Evolutionary conservation across 371 early-diverging fungal species (phyloP).

Genomic region (Neoconidiobolus thromboides): DNA sequence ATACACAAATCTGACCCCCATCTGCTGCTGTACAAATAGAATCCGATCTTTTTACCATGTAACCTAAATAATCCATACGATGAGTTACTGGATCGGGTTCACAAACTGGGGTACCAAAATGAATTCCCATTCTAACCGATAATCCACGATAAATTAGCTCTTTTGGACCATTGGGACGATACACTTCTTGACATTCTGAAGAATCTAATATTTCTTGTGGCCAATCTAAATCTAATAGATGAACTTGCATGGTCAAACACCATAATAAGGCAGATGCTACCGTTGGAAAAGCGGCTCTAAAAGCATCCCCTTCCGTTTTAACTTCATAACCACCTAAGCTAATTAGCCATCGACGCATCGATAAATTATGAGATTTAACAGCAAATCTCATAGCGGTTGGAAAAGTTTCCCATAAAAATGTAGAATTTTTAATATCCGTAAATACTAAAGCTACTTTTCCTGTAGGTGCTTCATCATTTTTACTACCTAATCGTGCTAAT

Average conservation of each 20-base stretch:
- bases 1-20: conserved; percentile 75
- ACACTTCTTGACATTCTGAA: conserved; percentile 59
- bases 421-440: conserved; percentile 91
- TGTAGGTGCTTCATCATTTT: conserved; percentile 61
- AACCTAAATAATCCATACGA: conserved; percentile 94
- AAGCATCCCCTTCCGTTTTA: conserved; percentile 93
- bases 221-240: conserved; percentile 75
- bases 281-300: conserved; percentile 86
- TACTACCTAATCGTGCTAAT: conserved; percentile 43
- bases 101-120: conserved; percentile 77
- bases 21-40: conserved; percentile 76
- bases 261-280: conserved; percentile 70
- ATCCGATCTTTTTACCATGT: conserved; percentile 78
- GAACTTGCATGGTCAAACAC: conserved; percentile 76
- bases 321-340: conserved; percentile 89
- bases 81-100: conserved; percentile 79
- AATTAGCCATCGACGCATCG: conserved; percentile 67
- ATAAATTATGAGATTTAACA: conserved; percentile 68
- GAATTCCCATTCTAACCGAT: conserved; percentile 90
- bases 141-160: conserved; percentile 65
- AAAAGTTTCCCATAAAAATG: conserved; percentile 79
- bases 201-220: conserved; percentile 71
- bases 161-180: conserved; percentile 20
- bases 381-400: conserved; percentile 75
- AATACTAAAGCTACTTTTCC: conserved; percentile 80